Conservation (phyloP, 257 asterid species). For the Solanum acaule region DNA sequence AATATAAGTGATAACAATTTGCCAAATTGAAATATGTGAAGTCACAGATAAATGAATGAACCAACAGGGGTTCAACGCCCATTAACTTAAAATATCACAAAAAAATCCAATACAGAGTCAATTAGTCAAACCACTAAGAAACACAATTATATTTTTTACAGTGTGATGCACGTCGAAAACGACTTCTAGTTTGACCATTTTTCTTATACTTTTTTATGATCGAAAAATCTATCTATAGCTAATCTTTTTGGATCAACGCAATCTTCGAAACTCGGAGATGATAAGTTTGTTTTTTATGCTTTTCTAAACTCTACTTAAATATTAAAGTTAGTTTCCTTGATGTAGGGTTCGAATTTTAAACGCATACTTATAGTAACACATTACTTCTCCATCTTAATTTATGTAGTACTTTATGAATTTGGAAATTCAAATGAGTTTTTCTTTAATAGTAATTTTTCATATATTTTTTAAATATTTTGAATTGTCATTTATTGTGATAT, state of each 20-base stretch:
- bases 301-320: background rate
- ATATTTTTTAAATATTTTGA: too few species aligned
- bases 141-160: background rate
- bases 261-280: background rate
- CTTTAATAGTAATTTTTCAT: too few species aligned
- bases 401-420: too few species aligned
- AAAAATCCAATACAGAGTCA: background rate
- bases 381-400: background rate
- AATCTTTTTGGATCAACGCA: background rate
- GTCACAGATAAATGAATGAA: background rate
- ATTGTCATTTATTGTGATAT: too few species aligned
- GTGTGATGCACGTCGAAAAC: background rate
- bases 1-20: background rate
- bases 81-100: background rate
- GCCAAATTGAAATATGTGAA: background rate
- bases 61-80: background rate
- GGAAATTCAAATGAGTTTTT: too few species aligned
- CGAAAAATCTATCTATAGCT: background rate
- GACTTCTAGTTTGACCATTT: background rate
- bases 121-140: background rate
- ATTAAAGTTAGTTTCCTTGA: background rate
- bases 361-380: background rate
- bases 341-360: background rate
- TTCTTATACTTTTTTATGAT: background rate
- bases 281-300: background rate